phyloP scores from a whole-genome alignment of 192 early-diverging fungal species.

The Coemansia sp. region DNA sequence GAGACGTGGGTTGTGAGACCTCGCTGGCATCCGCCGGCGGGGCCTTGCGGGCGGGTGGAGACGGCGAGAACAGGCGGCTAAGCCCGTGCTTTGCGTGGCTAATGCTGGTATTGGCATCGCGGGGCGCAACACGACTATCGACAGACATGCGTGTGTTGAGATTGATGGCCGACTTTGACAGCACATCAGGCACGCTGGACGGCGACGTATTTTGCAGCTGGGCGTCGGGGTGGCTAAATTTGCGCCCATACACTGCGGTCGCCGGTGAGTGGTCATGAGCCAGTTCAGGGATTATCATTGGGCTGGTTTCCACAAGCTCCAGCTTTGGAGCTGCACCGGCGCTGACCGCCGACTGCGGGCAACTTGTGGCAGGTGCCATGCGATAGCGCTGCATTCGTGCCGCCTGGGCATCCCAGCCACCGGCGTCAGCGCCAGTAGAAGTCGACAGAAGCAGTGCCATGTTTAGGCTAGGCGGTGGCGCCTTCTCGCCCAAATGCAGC shows the following conservation, averaged over 20 bases:
- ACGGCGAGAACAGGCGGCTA: slow-evolving; percentile 27
- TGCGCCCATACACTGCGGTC: slow-evolving; percentile 20
- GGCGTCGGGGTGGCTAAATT: slow-evolving; percentile 36
- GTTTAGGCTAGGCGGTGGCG: slow-evolving; percentile 2
- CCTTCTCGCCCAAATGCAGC: background rate
- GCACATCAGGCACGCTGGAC: slow-evolving; percentile 14
- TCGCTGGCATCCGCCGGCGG: background rate
- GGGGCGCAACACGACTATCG: slow-evolving; percentile 3
- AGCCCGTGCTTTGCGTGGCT: slow-evolving; percentile 19
- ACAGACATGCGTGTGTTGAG: slow-evolving; percentile 27
- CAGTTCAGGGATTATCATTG: background rate
- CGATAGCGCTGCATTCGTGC: slow-evolving; percentile 20
- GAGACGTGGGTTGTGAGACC: slow-evolving; percentile 21
- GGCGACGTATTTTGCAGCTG: slow-evolving; percentile 19
- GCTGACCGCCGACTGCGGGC: background rate
- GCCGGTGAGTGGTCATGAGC: background rate
- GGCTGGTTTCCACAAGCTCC: background rate
- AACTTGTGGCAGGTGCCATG: background rate
- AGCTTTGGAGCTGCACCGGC: background rate
- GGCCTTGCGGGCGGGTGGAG: slow-evolving; percentile 18
- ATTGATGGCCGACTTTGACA: slow-evolving; percentile 35
- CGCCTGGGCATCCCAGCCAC: slow-evolving; percentile 3
- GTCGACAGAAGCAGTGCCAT: slow-evolving; percentile 1
- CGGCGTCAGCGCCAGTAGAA: background rate
- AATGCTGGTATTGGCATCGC: background rate